These are phyloP conservation scores for Coprinellus aureogranulatus DNA, from an alignment of 768 basidiomycete genomes.

Conservation along the genomic window DNA sequence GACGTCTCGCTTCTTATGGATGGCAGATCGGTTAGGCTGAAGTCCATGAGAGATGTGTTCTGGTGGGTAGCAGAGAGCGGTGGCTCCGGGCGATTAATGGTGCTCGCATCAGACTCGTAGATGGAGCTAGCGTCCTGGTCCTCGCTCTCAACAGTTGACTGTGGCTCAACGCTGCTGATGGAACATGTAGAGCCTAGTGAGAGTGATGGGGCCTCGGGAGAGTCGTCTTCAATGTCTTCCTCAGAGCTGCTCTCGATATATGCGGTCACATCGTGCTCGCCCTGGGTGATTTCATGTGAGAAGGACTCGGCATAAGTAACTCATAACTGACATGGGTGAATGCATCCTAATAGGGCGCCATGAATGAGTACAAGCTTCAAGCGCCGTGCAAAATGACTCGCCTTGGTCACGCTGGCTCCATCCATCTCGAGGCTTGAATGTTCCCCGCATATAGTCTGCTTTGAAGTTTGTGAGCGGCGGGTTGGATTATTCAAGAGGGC, in stretches of 20 bases:
- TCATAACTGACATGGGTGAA: background rate
- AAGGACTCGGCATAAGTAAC: background rate
- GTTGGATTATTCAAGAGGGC: background rate
- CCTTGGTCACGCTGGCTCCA: constrained; percentile 1
- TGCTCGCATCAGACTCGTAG: background rate
- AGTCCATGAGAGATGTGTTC: background rate
- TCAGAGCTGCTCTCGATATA: background rate
- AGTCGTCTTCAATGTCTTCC: background rate
- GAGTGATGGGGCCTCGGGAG: background rate
- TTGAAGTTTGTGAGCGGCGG: background rate
- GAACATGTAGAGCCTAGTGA: background rate
- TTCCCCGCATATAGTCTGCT: background rate
- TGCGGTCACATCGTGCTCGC: background rate
- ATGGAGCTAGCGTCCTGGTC: background rate
- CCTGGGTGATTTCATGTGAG: background rate
- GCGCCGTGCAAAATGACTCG: background rate
- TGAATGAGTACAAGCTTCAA: background rate
- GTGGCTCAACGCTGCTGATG: background rate
- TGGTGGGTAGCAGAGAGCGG: background rate
- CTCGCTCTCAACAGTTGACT: background rate
- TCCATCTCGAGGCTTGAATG: background rate
- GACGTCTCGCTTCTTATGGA: constrained; percentile 5
- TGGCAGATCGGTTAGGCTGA: constrained; percentile 1
- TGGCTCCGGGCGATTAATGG: background rate
- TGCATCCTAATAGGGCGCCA: background rate